Evolutionary conservation across 2,329 filamentous ascomycete genomes (phyloP).

Genomic region (Fusarium tricinctum): DNA sequence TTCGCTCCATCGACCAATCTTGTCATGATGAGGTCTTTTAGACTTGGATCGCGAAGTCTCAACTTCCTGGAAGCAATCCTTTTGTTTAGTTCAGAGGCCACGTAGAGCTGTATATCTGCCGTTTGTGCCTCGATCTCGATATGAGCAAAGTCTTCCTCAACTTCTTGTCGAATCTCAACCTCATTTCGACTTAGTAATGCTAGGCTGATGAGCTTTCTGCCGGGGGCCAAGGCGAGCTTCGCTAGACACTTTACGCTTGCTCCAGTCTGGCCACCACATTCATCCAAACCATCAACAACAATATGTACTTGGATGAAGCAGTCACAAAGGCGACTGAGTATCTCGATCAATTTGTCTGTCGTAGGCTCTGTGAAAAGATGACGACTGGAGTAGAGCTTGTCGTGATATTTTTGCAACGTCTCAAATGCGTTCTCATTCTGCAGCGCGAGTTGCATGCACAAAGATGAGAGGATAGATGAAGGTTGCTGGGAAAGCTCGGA

Average conservation of each 20-base stretch:
- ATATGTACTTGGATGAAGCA: background rate
- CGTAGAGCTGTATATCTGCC: conserved; percentile 19
- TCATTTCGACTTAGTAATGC: conserved; percentile 31
- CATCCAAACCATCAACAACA: background rate
- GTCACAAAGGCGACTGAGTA: background rate
- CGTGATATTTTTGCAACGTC: background rate
- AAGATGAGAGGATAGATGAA: background rate
- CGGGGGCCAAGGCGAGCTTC: background rate
- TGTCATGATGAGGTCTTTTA: background rate
- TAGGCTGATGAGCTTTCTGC: background rate
- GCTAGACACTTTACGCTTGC: background rate
- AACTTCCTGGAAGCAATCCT: background rate
- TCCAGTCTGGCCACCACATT: background rate
- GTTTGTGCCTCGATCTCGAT: conserved; percentile 23
- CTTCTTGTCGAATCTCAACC: background rate
- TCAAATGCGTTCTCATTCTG: background rate
- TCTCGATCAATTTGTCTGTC: background rate
- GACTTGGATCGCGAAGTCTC: background rate
- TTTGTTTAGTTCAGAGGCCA: conserved; percentile 3
- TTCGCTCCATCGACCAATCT: background rate
- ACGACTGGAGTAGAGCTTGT: background rate
- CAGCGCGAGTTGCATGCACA: background rate
- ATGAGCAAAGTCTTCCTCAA: background rate
- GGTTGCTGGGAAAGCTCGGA: background rate
- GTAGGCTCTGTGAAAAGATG: background rate